Base-by-base conservation (phyloP, 495 filamentous ascomycete species). In the Penicillium daleae region DNA sequence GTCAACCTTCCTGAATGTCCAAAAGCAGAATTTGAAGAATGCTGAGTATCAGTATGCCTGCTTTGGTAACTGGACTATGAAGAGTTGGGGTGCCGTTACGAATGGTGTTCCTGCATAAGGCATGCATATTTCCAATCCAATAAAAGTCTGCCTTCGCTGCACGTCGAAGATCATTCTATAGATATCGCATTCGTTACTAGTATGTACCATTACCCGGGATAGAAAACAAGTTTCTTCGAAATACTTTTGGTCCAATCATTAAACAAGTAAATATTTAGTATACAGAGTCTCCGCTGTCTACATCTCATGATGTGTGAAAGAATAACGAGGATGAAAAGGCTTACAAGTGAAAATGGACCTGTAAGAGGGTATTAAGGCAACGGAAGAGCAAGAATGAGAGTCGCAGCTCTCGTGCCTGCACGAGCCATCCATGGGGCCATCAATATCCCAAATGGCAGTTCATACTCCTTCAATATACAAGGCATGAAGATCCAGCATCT, bases 21-120 rank as follows among this genome's bases (percentile, higher is more conserved):
- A 83, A 68, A 72, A 80, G 65, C 64, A 70, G 44, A 79, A 74
- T 70, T 64, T 82, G 24, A 74, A 64, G 8, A 63, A 78, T 61
- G 81, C 84, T 35, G 64, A 78, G 63, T 88, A 77, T 63, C 76
- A 84, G 17, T 75, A 84, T 62, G 75, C 82, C 27, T 90, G 87
- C 69, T 68, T 50, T 46, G 70, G 67, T 2, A 60, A 72, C 44
- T 74, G 67, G 61, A 48, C 63, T 3, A 26, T 65, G 44, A 44
- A 53, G 15, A 21, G 33, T 17, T 71, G 65, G 40, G 68, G 68
- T 7, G 29, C 49, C 29, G 64, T 67, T 3, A 52, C 27, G 3
- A 58, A 73, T 53, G 70, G 70, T 26, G 68, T 71, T 22, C 66
- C 68, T 49, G 63, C 50, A 21, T 46, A 24, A 46, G 9, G 42